These are phyloP conservation scores for Wickerhamomyces queroliae DNA, from an alignment of 805 yeast genomes.

Conservation along the genomic window DNA sequence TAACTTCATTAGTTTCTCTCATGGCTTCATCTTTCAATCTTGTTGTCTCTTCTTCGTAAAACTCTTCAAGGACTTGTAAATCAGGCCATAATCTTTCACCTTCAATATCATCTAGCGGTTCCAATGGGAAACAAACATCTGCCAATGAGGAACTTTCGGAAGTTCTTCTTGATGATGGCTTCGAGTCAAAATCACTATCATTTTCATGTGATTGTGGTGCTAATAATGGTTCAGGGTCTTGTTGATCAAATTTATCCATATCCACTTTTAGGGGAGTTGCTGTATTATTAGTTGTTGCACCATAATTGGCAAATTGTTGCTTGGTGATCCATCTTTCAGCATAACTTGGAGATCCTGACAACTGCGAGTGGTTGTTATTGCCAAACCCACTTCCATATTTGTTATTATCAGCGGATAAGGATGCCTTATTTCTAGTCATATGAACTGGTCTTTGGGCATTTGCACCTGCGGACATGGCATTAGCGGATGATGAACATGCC, in stretches of 20 bases:
- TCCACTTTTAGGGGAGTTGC: constrained; percentile 5
- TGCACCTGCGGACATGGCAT: neutral
- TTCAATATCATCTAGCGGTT: constrained; percentile 16
- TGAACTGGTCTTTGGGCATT: neutral
- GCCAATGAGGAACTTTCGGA: constrained; percentile 68
- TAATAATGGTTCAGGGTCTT: neutral
- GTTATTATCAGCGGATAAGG: constrained; percentile 6
- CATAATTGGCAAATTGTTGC: constrained; percentile 7
- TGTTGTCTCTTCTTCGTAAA: constrained; percentile 61
- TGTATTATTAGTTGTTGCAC: constrained; percentile 2
- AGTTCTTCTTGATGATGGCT: constrained; percentile 35
- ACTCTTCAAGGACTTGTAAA: constrained; percentile 65
- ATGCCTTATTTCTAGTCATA: neutral
- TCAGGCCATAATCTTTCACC: constrained; percentile 73
- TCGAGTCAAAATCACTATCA: constrained; percentile 30
- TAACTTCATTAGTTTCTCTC: constrained; percentile 31
- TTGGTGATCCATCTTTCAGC: constrained; percentile 24
- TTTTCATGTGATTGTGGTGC: constrained; percentile 6
- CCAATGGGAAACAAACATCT: constrained; percentile 87
- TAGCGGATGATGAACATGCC: neutral
- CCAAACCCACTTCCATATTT: neutral
- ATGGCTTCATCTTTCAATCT: constrained; percentile 36
- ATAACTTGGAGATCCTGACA: constrained; percentile 18
- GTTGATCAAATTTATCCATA: neutral
- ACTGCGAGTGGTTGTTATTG: constrained; percentile 1